Evolutionary conservation across 2,329 filamentous ascomycete genomes (phyloP).

Genomic region (Mariannaea elegans): DNA sequence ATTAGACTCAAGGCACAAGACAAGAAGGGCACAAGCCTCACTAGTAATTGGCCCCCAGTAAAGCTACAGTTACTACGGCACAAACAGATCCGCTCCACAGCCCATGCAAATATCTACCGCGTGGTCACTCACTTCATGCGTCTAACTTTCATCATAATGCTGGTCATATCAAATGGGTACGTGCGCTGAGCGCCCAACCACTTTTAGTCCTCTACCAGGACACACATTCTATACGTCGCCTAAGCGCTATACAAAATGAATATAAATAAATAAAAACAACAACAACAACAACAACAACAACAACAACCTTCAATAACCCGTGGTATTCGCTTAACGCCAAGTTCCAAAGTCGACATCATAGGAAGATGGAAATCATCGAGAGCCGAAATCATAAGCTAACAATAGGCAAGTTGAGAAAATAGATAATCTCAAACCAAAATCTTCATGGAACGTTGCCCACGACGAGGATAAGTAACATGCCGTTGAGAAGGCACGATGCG

Average conservation of each 20-base stretch:
- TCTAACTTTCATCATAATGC: not conserved
- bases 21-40: not conserved
- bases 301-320: not conserved
- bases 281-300: not conserved
- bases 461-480: conserved; percentile 54
- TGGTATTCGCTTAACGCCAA: conserved; percentile 35
- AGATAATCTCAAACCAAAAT: not conserved
- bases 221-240: conserved; percentile 5
- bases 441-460: conserved; percentile 49
- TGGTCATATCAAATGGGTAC: conserved; percentile 3
- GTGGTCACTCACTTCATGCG: conserved; percentile 1
- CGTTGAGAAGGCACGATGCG: conserved; percentile 52
- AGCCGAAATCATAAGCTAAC: conserved; percentile 4
- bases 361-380: conserved; percentile 13
- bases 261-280: not conserved
- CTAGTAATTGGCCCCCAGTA: too few species aligned
- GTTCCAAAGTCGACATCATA: conserved; percentile 18
- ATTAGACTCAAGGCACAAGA: conserved; percentile 6
- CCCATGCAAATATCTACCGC: not conserved
- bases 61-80: conserved; percentile 4
- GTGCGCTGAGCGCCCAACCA: not conserved
- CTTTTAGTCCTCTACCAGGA: not conserved
- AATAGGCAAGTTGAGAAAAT: conserved; percentile 1
- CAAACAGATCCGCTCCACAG: conserved; percentile 10
- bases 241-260: not conserved